These are phyloP conservation scores for Rhizopogon vesiculosus DNA, from an alignment of 768 basidiomycete species.

Conservation along the genomic window DNA sequence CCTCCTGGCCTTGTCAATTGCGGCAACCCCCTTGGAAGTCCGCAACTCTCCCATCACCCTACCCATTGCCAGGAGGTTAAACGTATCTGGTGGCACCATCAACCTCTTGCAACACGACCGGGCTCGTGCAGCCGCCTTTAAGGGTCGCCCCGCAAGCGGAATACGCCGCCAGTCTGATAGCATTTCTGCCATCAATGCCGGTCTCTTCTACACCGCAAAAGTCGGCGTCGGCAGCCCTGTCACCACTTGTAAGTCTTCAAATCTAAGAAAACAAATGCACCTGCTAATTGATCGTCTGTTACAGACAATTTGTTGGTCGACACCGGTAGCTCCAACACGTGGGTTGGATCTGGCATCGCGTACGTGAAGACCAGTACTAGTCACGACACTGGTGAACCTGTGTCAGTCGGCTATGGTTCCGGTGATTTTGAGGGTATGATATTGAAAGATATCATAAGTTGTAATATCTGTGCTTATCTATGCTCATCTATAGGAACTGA, in stretches of 20 bases:
- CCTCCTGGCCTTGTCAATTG: slow-evolving; percentile 41
- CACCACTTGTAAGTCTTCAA: slow-evolving; percentile 38
- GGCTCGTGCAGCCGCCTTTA: slow-evolving; percentile 42
- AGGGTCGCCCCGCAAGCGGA: slow-evolving; percentile 24
- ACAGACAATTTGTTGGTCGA: slow-evolving; percentile 55
- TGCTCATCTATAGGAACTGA: slow-evolving; percentile 28
- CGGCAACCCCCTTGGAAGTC: slow-evolving; percentile 38
- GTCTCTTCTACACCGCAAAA: slow-evolving; percentile 27
- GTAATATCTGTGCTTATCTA: neutral
- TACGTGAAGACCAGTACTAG: slow-evolving; percentile 52
- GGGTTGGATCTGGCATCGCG: slow-evolving; percentile 50
- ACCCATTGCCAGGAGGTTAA: slow-evolving; percentile 47
- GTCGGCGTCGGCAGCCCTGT: slow-evolving; percentile 52
- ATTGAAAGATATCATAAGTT: neutral
- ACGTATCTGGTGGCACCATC: slow-evolving; percentile 39
- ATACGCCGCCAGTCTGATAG: slow-evolving; percentile 13
- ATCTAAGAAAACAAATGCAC: neutral
- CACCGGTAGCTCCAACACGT: slow-evolving; percentile 67
- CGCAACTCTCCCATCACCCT: slow-evolving; percentile 38
- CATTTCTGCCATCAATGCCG: slow-evolving; percentile 36
- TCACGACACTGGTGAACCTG: slow-evolving; percentile 36
- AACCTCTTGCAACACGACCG: slow-evolving; percentile 49
- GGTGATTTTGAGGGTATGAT: slow-evolving; percentile 52
- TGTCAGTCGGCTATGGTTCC: slow-evolving; percentile 55
- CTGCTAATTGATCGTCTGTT: neutral